Base-by-base conservation (phyloP, 768 basidiomycete genomes). In the Hydnum rufescens region DNA sequence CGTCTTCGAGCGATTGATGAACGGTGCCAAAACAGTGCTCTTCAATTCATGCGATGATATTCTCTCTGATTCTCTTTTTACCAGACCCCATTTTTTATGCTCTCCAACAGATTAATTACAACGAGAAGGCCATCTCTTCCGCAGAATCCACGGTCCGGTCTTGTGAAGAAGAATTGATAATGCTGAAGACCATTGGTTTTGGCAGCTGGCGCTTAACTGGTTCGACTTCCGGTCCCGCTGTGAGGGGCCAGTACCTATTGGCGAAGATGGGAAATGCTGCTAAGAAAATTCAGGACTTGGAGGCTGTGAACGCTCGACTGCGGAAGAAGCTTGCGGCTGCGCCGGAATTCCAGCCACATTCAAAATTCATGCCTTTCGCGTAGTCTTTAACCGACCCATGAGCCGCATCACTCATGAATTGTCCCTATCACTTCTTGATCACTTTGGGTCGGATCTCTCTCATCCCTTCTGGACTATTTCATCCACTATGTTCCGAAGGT, bases 1-100 rank as follows among this genome's bases (percentile, higher is more conserved):
- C 60, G 87, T 86, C 3, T 99, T 95, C 62, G 73, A 85, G 58
- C 72, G 76, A 39, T 71, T 96, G 2, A 81, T 82, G 0, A 69
- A 79, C 44, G 90, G 88, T 84, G 58, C 42, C 71, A 54, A 18
- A 42, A 23, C 44, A 60, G 53, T 44, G n/a, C 39, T 30, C 32
- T 51, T 18, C 56, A 32, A 47, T 16, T 13, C 13, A 13, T 26
- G 8, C 13, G 26, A 8, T 47, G 42, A 58, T 29, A 54, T 51
- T 13, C n/a, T 25, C 39, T 3, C 54, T 54, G 1, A 13, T 8
- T 2, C 26, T 13, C 22, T 4, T 32, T 29, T 30, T 19, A 18
- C 5, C 54, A 84, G 90, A 93, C 58, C 65, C 74, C 3, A 68
- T 82, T 42, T 93, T 93, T 69, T 71, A 70, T 58, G 85, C 88